A percentile compares a stretch with the other conserved stretches of the same genome.
phyloP scores from a whole-genome alignment of 192 early-diverging fungal genomes.

The Entrophospora sp. region DNA sequence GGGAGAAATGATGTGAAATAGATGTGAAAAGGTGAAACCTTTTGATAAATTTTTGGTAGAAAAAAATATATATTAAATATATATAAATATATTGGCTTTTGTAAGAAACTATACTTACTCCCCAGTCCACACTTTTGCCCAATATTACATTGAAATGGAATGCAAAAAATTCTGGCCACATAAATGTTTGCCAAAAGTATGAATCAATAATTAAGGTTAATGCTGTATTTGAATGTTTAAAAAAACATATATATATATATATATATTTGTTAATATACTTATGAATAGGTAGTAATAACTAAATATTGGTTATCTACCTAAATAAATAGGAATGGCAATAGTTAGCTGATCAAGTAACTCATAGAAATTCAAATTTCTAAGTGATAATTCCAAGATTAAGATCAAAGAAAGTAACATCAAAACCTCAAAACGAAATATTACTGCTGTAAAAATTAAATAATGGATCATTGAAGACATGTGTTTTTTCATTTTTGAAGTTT shows the following conservation, averaged over 20 bases:
- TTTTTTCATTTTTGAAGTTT: not conserved
- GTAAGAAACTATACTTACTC: slow-evolving; percentile 25
- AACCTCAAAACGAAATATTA: slow-evolving; percentile 50
- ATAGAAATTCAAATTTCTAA: slow-evolving; percentile 21
- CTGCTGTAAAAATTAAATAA: slow-evolving; percentile 32
- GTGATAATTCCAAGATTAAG: slow-evolving; percentile 26
- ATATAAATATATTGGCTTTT: not conserved
- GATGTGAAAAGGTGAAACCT: slow-evolving; percentile 51
- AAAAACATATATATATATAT: no score
- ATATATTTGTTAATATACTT: no score
- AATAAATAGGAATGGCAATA: slow-evolving; percentile 20
- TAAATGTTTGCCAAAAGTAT: slow-evolving; percentile 60
- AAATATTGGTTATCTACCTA: slow-evolving; percentile 12
- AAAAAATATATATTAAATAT: not conserved
- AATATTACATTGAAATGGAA: slow-evolving; percentile 72
- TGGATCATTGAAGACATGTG: slow-evolving; percentile 34
- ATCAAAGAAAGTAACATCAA: slow-evolving; percentile 33
- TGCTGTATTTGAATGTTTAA: slow-evolving; percentile 16
- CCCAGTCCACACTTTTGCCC: slow-evolving; percentile 59
- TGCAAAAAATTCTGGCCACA: slow-evolving; percentile 69
- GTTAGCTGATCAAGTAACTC: slow-evolving; percentile 20
- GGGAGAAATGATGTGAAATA: slow-evolving; percentile 74
- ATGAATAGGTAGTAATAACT: no score
- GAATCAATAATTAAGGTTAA: slow-evolving; percentile 58
- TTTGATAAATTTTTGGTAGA: not conserved